Evolutionary conservation across 495 filamentous ascomycete species (phyloP), one percentile per base, ranked within the genome.

Genomic region (Hyphodiscus hymeniophilus): DNA sequence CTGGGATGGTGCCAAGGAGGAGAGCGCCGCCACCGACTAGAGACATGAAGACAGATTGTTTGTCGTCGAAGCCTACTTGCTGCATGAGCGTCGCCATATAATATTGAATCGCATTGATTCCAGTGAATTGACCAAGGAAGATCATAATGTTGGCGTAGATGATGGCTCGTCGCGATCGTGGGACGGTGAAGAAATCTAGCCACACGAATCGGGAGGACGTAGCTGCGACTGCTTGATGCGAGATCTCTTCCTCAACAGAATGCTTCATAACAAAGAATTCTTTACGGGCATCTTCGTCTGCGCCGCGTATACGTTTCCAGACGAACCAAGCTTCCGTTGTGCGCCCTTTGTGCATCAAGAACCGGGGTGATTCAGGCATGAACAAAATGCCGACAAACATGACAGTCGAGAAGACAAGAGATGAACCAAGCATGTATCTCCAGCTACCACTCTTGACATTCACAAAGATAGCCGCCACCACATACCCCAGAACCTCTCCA

Each of bases 341-440:
- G 32, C 74, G 76, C 30, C 84, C 83, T 40, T 72, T 66, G 43
- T 80, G 76, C 69, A 85, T 87, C 43, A 81, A 73, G 59, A 66
- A 82, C 54, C 82, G 79, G 18, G 84, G 84, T 23, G 80, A 83
- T 64, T 87, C 84, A 49, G 84, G 82, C 26, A 89, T 75, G 65
- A 84, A 78, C 12, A 86, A 68, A 42, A 84, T 82, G 17, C 75
- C 76, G 10, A 70, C 62, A 7, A 74, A 52, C 60, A 79, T 72
- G 57, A 81, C 76, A 24, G 76, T 80, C 2, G 75, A 79, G 60
- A 81, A 81, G 45, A 81, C 55, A n/a, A 81, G 63, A 0, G 77
- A 80, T 2, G 74, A 77, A 6, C 79, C 79, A n/a, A 81, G 70
- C 47, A 81, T 81, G 51, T 75, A 82, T 22, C 78, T 68, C 79